Conservation (phyloP, 2,329 filamentous ascomycete genomes). For the Neofusicoccum parvum region DNA sequence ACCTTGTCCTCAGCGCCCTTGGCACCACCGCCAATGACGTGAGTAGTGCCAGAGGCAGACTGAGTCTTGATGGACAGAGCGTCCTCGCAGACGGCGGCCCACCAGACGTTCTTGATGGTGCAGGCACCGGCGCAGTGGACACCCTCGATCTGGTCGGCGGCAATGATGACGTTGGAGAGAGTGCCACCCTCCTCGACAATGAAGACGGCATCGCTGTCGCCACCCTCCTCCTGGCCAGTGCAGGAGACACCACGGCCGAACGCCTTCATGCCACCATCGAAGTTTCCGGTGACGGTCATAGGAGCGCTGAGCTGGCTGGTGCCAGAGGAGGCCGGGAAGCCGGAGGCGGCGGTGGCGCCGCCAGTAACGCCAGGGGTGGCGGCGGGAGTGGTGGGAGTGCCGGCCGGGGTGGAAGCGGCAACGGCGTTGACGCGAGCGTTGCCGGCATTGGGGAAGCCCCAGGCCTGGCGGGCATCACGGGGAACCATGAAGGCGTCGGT, state of each 20-base stretch:
- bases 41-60: slow-evolving; percentile 26
- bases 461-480: neutral
- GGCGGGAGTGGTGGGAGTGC: slow-evolving; percentile 6
- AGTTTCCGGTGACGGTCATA: slow-evolving; percentile 20
- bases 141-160: slow-evolving; percentile 49
- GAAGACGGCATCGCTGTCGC: slow-evolving; percentile 22
- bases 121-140: slow-evolving; percentile 55
- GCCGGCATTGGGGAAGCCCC: slow-evolving; percentile 10
- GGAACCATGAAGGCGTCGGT: slow-evolving; percentile 21
- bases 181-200: slow-evolving; percentile 35
- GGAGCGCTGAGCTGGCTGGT: slow-evolving; percentile 18
- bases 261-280: slow-evolving; percentile 23
- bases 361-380: slow-evolving; percentile 15
- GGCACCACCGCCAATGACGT: slow-evolving; percentile 35
- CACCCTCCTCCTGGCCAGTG: slow-evolving; percentile 21
- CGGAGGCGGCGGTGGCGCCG: slow-evolving; percentile 1
- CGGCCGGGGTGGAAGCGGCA: neutral
- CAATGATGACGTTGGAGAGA: slow-evolving; percentile 54
- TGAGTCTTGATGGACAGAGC: slow-evolving; percentile 33
- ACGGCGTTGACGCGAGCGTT: neutral
- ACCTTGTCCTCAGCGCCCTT: slow-evolving; percentile 34
- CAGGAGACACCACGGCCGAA: slow-evolving; percentile 22
- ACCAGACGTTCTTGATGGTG: slow-evolving; percentile 43
- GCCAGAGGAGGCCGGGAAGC: slow-evolving; percentile 20
- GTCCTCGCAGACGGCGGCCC: slow-evolving; percentile 43